Percentiles rank a stretch among this genome's conserved stretches.
These are phyloP conservation scores for Chaetomium globosum DNA, from an alignment of 2,329 filamentous ascomycete genomes.

Conservation along the genomic window DNA sequence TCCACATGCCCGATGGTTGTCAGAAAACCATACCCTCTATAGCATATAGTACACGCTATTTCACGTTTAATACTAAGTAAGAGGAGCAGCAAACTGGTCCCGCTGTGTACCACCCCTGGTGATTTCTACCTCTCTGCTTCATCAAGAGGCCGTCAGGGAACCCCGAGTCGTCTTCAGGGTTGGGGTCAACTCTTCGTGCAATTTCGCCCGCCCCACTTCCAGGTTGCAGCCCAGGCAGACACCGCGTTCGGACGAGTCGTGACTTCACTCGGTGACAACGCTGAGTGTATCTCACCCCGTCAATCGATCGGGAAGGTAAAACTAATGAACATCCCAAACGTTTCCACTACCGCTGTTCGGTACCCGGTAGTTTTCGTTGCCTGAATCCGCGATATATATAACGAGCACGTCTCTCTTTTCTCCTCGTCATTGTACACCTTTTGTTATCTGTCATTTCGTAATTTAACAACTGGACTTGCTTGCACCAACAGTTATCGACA, in stretches of 20 bases:
- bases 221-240: constrained; percentile 4
- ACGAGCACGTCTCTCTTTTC: not conserved
- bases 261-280: not conserved
- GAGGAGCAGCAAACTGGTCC: too few species aligned
- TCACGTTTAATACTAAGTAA: not conserved
- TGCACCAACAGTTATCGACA: not conserved
- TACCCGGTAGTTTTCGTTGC: not conserved
- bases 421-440: not conserved
- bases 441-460: not conserved
- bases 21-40: not conserved
- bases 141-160: not conserved
- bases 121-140: too few species aligned
- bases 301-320: not conserved
- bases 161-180: not conserved
- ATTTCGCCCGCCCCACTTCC: constrained; percentile 8
- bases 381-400: not conserved
- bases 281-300: not conserved
- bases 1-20: constrained; percentile 10
- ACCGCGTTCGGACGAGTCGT: not conserved
- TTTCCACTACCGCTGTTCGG: not conserved
- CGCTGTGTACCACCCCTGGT: too few species aligned
- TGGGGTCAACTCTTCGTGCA: not conserved
- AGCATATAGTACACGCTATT: not conserved
- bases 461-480: not conserved
- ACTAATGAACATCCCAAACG: not conserved